Base-by-base conservation (phyloP, 179 eudicot species). In the Silene noctiflora region DNA sequence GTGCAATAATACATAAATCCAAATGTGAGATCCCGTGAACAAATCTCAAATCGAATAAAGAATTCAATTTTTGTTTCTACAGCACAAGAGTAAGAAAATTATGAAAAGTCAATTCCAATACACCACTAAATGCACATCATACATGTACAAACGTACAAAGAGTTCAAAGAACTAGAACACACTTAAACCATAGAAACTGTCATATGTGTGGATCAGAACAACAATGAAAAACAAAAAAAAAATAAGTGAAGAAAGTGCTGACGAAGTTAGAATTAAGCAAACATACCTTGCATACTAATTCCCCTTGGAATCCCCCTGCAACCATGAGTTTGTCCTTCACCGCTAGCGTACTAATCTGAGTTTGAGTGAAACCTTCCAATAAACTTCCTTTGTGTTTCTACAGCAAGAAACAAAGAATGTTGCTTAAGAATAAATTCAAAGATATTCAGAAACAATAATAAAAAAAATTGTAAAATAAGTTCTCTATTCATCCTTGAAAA, bases 251-350 rank as follows among this genome's bases (percentile, higher is more conserved):
- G 21, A 14, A 63, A 62, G 53, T 29, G 13, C 39, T 27, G 4
- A 46, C 4, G 17, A 75, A 73, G 61, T 22, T 22, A 48, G 5
- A 10, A 55, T 25, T 25, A 12, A 67, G 9, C 17, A 39, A 19
- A 19, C 55, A 27, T 76, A 92, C 97, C 96, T 92, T 92, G 84
- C 97, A 91, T 61, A 86, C 71, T 75, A 92, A 83, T 84, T 91
- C 96, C 68, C 98, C 96, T 67, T 87, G 92, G 71, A 93, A 91
- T 16, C 98, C 98, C 19, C 98, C 98, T 19, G 96, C 96, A 82
- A 93, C 89, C 82, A 93, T 71, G 77, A 91, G 82, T 12, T 83
- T 83, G 70, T 91, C 88, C 69, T 76, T 86, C 58, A 92, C 94
- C 21, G 97, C 92, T 64, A 92, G 69, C 35, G 97, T 91, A 83